These are phyloP conservation scores for Trichoderma sp. DNA, from an alignment of 2,329 filamentous ascomycete species.

Conservation along the genomic window DNA sequence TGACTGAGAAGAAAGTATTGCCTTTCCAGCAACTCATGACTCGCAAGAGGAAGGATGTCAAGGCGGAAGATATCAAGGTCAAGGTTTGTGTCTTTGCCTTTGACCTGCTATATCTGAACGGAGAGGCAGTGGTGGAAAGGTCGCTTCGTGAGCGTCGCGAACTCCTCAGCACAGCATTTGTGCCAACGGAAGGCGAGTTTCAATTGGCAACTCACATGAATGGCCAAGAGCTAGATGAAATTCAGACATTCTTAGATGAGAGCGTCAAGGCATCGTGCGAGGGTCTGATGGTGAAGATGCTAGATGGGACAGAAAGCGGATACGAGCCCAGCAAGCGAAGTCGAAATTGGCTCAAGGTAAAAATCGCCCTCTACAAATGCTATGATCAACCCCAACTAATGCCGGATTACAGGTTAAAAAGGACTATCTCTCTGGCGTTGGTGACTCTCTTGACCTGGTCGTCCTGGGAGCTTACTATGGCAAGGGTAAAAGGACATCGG, in stretches of 20 bases:
- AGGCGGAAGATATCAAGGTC: slow-evolving; percentile 90
- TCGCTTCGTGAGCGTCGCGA: slow-evolving; percentile 80
- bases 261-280: slow-evolving; percentile 95
- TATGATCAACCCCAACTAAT: not conserved
- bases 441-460: slow-evolving; percentile 94
- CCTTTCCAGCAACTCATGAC: slow-evolving; percentile 99
- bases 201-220: slow-evolving; percentile 85
- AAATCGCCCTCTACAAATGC: not conserved
- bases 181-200: slow-evolving; percentile 84
- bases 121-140: slow-evolving; percentile 84
- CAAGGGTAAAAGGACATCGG: slow-evolving; percentile 91
- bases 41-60: slow-evolving; percentile 95
- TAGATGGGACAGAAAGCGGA: slow-evolving; percentile 87
- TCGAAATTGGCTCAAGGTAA: slow-evolving; percentile 95
- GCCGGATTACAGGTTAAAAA: slow-evolving; percentile 76
- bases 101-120: slow-evolving; percentile 90
- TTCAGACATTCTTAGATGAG: slow-evolving; percentile 88
- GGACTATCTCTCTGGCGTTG: slow-evolving; percentile 90
- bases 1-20: slow-evolving; percentile 90
- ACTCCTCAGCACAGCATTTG: slow-evolving; percentile 72
- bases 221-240: slow-evolving; percentile 87
- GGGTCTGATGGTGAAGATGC: slow-evolving; percentile 99
- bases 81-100: slow-evolving; percentile 98
- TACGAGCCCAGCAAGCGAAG: slow-evolving; percentile 96
- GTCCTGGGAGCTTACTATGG: slow-evolving; percentile 94